Percentiles rank a stretch among this genome's conserved stretches.
These are phyloP conservation scores for Digitaria exilis DNA, from an alignment of 202 grass and related monocot species.

Conservation along the genomic window DNA sequence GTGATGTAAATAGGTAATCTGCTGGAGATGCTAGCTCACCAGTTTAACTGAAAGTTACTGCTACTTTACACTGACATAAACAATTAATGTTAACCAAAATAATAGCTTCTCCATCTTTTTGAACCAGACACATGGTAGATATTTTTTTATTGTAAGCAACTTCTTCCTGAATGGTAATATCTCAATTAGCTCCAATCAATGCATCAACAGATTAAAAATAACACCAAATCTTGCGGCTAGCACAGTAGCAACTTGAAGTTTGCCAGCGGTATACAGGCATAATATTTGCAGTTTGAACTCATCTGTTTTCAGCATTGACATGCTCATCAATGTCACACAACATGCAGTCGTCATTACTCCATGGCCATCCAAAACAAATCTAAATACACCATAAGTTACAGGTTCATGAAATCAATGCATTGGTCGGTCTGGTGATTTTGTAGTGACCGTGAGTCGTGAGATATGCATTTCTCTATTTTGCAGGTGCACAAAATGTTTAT, in stretches of 20 bases:
- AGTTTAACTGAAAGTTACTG: slow-evolving; percentile 9
- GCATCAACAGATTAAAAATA: background rate
- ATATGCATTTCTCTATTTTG: background rate
- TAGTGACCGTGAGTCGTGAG: background rate
- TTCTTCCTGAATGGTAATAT: background rate
- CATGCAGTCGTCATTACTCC: too few relatives aligned
- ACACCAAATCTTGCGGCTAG: slow-evolving; percentile 14
- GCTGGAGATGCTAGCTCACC: too few relatives aligned
- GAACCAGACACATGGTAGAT: background rate
- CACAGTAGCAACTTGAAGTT: background rate
- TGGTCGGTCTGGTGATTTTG: background rate
- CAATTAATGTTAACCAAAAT: slow-evolving; percentile 14
- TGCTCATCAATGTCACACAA: too few relatives aligned
- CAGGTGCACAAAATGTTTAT: background rate
- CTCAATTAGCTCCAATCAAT: slow-evolving; percentile 6
- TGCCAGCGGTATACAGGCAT: too few relatives aligned
- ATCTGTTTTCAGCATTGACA: too few relatives aligned
- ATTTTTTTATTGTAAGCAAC: background rate
- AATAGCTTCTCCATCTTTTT: background rate
- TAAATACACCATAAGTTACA: too few relatives aligned
- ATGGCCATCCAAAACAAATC: background rate
- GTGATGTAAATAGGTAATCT: too few relatives aligned
- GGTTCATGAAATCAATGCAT: too few relatives aligned
- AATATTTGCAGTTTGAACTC: too few relatives aligned
- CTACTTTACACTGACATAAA: slow-evolving; percentile 18